Base-by-base conservation (phyloP, 2,329 filamentous ascomycete genomes). In the Aspergillus phoenicis region DNA sequence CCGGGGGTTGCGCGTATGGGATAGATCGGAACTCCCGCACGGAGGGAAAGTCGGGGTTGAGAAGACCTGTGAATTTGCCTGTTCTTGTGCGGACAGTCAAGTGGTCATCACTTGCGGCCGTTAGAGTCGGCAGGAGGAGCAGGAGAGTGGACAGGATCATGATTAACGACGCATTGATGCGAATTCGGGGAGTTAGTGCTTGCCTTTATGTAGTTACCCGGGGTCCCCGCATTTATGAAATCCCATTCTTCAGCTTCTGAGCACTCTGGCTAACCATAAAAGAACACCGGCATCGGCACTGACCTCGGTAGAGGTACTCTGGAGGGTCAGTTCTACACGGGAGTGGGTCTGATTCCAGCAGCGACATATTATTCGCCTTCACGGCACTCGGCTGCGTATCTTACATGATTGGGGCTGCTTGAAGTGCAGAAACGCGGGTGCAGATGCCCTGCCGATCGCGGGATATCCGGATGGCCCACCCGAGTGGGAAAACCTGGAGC, bases 21-120 rank as follows among this genome's bases (percentile, higher is more conserved):
- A 53, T 53, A 13, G 52, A 24, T 8, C 52, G 52, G 22, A 53
- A 53, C n/a, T 53, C 52, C 15, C 52, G 52, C 13, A 53, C 52
- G 2, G 36, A 53, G 3, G 52, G 52, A 15, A 26, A 53, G 5
- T 39, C 20, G 2, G 52, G 52, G 13, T 53, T 53, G 36, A 39
- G 30, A 15, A 53, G 36, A 36, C 52, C 52, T n/a, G 36, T 53
- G 36, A 39, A 53, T 17, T 3, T 53, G 52, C 52, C 52, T 4
- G 52, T 53, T 8, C 24, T 41, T 33, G 52, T 53, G 13, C 26
- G 52, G 4, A 53, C 36, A 36, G 36, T 53, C 8, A 53, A 43
- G 8, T 36, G 20, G n/a, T 41, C 36, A 6, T 28, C 22, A 8
- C 13, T 28, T 15, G n/a, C 47, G 5, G 28, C 47, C 15, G 17